phyloP scores from a whole-genome alignment of 768 basidiomycete genomes.

The Coprinellus micaceus region DNA sequence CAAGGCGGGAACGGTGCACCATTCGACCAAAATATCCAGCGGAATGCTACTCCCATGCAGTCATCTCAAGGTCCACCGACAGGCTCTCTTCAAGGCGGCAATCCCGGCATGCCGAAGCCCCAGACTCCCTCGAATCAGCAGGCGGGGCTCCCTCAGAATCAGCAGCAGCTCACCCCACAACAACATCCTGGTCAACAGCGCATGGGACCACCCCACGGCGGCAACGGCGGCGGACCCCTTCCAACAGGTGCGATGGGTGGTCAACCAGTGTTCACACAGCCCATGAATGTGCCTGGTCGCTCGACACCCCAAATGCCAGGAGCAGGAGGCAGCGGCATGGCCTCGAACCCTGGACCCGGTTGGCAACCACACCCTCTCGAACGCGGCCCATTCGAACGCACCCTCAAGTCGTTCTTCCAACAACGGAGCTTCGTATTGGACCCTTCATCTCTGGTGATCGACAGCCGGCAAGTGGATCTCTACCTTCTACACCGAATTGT shows the following conservation, averaged over 20 bases:
- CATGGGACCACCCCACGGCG: not conserved
- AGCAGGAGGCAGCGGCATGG: constrained; percentile 1
- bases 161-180: not conserved
- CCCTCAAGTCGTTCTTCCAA: constrained; percentile 46
- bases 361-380: constrained; percentile 37
- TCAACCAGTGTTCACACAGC: constrained; percentile 4
- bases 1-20: not conserved
- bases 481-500: constrained; percentile 56
- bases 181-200: not conserved
- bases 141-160: constrained; percentile 8
- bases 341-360: not conserved
- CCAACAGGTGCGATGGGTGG: constrained; percentile 8
- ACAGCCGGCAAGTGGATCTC: constrained; percentile 57
- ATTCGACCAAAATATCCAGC: constrained; percentile 6
- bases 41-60: not conserved
- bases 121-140: constrained; percentile 8
- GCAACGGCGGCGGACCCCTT: constrained; percentile 10
- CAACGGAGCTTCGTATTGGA: constrained; percentile 40
- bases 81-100: constrained; percentile 3
- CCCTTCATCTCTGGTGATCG: constrained; percentile 41
- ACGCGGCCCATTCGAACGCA: constrained; percentile 47
- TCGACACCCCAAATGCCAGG: constrained; percentile 7
- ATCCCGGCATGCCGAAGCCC: constrained; percentile 1
- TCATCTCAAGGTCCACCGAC: not conserved
- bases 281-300: constrained; percentile 1